Evolutionary conservation across 2,329 filamentous ascomycete species (phyloP), one percentile per base, ranked within the genome.

Genomic region (Pseudogymnoascus sp.): DNA sequence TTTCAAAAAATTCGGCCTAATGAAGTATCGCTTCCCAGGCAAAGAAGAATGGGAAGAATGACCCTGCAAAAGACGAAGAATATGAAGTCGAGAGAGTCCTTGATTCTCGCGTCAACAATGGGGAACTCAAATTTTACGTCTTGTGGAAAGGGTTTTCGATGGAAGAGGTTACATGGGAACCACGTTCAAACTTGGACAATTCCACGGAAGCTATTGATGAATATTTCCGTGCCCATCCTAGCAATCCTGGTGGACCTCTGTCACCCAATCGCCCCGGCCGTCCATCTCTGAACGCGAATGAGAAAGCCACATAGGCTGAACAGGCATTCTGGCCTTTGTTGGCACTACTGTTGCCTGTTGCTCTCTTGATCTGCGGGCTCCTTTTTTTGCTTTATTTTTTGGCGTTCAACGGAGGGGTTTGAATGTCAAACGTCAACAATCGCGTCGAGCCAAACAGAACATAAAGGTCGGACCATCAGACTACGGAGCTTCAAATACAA

Each of bases 131-230:
- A 9, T 33, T 28, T 5, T 67, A 67, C 39, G 63, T 67, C 39
- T 62, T 67, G 23, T 67, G 66, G 66, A 36, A 39, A 30, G 65
- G 66, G 2, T 67, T 61, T 25, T 25, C 61, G 1, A 22, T 38
- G 5, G 16, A 39, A 3, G 22, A 60, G 6, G 62, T 62, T 16
- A 68, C 63, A n/a, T 67, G 66, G 66, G 66, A 68, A 60, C 65
- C 63, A 6, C 63, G 64, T 6, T 36, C 16, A 2, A 60, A 67
- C 35, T 58, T 68, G 5, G 25, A 28, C 6, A 66, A 68, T 39
- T 45, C 62, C 1, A 16, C 25, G 6, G 55, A 62, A 3, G 30
- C 28, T 6, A 66, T 68, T 28, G 22, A 35, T 30, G 23, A 49
- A 28, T 61, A 55, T 52, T 49, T 60, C 38, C 5, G 9, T 8